Percentiles rank a stretch among this genome's conserved stretches.
phyloP scores from a whole-genome alignment of 176 grass and related monocot species.

The Typha latifolia region DNA sequence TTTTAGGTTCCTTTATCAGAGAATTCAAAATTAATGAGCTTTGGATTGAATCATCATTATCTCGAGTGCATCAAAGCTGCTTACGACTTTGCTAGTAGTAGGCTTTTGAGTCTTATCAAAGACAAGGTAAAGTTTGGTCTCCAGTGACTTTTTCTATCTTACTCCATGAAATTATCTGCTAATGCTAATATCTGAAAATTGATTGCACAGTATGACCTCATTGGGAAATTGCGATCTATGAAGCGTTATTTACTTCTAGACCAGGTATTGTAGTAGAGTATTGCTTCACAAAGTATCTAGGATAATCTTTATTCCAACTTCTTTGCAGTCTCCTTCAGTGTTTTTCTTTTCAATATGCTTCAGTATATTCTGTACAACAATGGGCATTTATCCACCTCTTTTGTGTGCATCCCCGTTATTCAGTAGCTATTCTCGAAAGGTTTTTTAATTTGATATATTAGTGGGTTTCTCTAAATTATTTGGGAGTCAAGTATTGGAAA shows the following conservation, averaged over 20 bases:
- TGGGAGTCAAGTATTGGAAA: too few species aligned
- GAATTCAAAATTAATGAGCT: conserved; percentile 86
- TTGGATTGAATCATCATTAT: conserved; percentile 89
- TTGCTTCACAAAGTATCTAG: background rate
- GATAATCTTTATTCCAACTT: background rate
- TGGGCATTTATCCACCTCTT: background rate
- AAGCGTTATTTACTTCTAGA: conserved; percentile 93
- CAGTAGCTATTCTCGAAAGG: too few species aligned
- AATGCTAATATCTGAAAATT: conserved; percentile 17
- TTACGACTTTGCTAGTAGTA: conserved; percentile 94
- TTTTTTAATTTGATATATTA: too few species aligned
- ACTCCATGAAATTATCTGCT: background rate
- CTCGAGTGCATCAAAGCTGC: conserved; percentile 97
- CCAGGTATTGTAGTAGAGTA: conserved; percentile 40
- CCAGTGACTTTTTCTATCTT: background rate
- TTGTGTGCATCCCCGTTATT: too few species aligned
- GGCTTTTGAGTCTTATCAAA: conserved; percentile 88
- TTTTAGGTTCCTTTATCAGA: conserved; percentile 81
- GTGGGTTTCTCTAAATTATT: too few species aligned
- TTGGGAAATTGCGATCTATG: conserved; percentile 80
- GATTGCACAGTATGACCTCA: conserved; percentile 62
- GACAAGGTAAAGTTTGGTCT: conserved; percentile 44
- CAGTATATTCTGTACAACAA: conserved; percentile 5
- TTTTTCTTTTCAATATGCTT: conserved; percentile 1
- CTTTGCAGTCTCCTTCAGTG: background rate